phyloP scores from a whole-genome alignment of 78 protist species.

The Dictyostelium firmibasis region DNA sequence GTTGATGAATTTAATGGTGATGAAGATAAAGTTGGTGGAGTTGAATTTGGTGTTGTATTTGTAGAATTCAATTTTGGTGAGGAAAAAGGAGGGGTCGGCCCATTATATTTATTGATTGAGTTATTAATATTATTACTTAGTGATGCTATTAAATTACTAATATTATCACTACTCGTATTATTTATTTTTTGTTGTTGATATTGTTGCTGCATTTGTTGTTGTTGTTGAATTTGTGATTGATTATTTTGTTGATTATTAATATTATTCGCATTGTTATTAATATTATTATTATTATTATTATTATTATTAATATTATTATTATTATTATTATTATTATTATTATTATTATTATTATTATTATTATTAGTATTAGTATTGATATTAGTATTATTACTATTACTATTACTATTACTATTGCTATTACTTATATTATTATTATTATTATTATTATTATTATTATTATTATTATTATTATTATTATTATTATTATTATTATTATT shows the following conservation, averaged over 20 bases:
- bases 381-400: background rate
- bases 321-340: background rate
- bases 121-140: background rate
- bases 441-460: background rate
- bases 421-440: background rate
- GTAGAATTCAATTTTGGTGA: background rate
- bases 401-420: background rate
- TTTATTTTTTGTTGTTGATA: background rate
- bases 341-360: background rate
- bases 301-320: background rate
- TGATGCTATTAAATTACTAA: background rate
- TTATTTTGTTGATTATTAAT: background rate
- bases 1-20: background rate
- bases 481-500: no score
- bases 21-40: background rate
- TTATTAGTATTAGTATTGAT: background rate
- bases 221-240: background rate
- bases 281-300: background rate
- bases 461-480: background rate
- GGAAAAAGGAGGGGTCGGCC: background rate
- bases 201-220: background rate
- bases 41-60: background rate
- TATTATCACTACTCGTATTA: background rate
- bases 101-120: background rate
- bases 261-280: background rate